A percentile compares a stretch with the other conserved stretches of the same genome.
Conservation (phyloP, 2,329 filamentous ascomycete species). For the Talaromyces sp. region DNA sequence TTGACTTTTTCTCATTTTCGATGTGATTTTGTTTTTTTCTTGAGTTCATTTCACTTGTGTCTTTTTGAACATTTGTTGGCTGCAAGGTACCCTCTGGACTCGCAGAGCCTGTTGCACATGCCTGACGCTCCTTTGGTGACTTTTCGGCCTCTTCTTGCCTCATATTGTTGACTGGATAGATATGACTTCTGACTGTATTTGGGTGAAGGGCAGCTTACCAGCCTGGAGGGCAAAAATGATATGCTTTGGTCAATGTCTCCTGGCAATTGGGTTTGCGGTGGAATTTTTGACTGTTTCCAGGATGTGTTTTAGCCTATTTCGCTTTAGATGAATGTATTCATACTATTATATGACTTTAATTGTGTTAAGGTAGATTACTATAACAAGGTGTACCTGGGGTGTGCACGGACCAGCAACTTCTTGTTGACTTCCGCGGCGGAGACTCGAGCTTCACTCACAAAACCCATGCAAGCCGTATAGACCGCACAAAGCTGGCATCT, state of each 20-base stretch:
- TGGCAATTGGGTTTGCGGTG: conserved; percentile 1
- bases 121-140: background rate
- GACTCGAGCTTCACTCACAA: background rate
- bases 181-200: background rate
- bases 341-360: conserved; percentile 15
- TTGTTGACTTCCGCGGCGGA: conserved; percentile 3
- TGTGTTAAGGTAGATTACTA: background rate
- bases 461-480: background rate
- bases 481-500: background rate
- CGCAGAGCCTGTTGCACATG: conserved; percentile 1
- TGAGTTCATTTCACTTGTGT: conserved; percentile 1
- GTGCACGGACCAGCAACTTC: conserved; percentile 4
- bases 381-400: background rate
- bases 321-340: conserved; percentile 32
- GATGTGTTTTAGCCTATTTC: conserved; percentile 5
- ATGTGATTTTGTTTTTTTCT: conserved; percentile 1
- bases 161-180: background rate
- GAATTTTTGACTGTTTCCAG: background rate
- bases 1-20: background rate
- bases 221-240: background rate
- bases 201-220: background rate
- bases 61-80: background rate
- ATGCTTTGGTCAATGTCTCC: background rate
- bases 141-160: background rate
- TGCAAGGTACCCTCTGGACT: background rate